Base-by-base conservation (phyloP, 192 early-diverging fungal species). In the Gorgonomyces haynaldii region DNA sequence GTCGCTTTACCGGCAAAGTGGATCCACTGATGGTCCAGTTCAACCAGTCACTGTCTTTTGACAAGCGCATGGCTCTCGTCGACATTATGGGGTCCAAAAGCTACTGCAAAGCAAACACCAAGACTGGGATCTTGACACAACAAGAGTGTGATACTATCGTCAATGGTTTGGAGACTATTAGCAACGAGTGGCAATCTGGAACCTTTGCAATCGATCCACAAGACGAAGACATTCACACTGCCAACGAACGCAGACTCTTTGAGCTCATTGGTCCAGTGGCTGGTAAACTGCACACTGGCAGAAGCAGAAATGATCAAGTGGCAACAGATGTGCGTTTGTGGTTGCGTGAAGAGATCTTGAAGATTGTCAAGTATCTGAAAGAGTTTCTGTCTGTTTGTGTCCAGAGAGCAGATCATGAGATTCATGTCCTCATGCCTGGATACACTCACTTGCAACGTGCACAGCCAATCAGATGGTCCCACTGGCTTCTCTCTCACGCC, bases 211-310 rank as follows among this genome's bases (percentile, higher is more conserved):
- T 88, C 24, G 52, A 71, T 44, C 61, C 76, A 2, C 79, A 79
- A 4, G 95, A 98, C 65, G 95, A 98, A 61, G 95, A 98, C 67
- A 98, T 98, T 60, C 95, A 98, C 65, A 98, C 92, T 0, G 95
- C 95, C 50, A 98, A 98, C 56, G 95, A 98, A 58, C 81, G 95
- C 32, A 74, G 95, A 24, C 69, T 98, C 25, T 84, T 84, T 22
- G 95, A 98, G 66, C 46, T 96, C 13, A 76, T 98, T 38, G 95
- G 95, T 1, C 49, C 78, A 16, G 84, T 95, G 12, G 89, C 88
- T 27, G 95, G 95, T 25, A 96, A 96, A 56, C 85, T 98, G 44
- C 95, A 98, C 62, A 98, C 95, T 12, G 94, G 91, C 9, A 78
- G 94, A 58, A 84, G 81, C 49, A 78, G 93, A 49, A 96, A 96